Percentiles rank a stretch among this genome's conserved stretches.
Conservation (phyloP, 164 flowering plant species). For the Pachysandra terminalis region DNA sequence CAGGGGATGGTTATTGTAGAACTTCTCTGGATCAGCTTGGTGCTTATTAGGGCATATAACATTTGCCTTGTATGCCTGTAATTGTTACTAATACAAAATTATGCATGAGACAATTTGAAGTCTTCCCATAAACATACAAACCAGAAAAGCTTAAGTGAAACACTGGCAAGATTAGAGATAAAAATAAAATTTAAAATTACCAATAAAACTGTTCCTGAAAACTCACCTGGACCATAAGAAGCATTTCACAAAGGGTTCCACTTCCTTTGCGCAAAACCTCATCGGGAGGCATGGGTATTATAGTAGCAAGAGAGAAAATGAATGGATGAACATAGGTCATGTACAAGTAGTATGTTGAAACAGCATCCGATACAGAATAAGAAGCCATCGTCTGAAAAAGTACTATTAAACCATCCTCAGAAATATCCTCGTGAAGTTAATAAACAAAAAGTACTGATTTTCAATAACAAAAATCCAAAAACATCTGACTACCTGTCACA, state of each 20-base stretch:
- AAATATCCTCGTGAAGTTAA: slow-evolving; percentile 7
- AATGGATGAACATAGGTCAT: slow-evolving; percentile 99
- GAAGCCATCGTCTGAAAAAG: slow-evolving; percentile 94
- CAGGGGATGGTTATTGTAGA: slow-evolving; percentile 69
- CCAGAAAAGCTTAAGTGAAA: background rate
- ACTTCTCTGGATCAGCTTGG: slow-evolving; percentile 90
- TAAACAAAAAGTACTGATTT: background rate
- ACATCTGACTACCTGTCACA: too few species aligned
- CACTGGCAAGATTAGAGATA: slow-evolving; percentile 3
- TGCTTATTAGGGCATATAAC: slow-evolving; percentile 98
- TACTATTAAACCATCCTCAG: slow-evolving; percentile 16
- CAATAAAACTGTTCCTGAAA: slow-evolving; percentile 5
- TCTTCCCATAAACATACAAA: too few species aligned
- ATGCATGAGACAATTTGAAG: background rate
- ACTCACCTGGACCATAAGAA: slow-evolving; percentile 97
- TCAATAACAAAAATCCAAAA: background rate
- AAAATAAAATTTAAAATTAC: background rate
- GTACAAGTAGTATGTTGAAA: slow-evolving; percentile 91
- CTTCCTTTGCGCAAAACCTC: slow-evolving; percentile 99
- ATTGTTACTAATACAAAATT: slow-evolving; percentile 7
- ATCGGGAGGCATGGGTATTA: slow-evolving; percentile 99
- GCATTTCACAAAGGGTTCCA: slow-evolving; percentile 99
- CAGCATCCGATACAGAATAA: slow-evolving; percentile 99
- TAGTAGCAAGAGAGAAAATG: slow-evolving; percentile 96
- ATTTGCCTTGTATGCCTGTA: slow-evolving; percentile 92